Conservation (phyloP, 1,284 basidiomycete genomes). For the Cystobasidium sp. region DNA sequence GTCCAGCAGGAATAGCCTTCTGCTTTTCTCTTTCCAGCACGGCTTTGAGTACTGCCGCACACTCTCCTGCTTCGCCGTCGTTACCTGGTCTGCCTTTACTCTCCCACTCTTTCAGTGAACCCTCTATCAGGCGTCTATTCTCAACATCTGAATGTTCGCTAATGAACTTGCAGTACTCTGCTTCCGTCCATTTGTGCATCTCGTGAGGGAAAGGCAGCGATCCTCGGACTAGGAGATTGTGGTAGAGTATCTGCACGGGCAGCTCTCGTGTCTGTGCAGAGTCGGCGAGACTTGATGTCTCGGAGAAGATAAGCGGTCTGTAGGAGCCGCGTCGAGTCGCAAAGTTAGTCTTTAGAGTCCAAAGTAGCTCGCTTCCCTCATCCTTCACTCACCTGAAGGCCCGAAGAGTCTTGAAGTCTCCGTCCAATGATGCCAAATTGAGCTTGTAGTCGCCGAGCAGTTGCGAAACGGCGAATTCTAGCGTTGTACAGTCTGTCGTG, state of each 20-base stretch:
- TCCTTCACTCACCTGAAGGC: constrained; percentile 67
- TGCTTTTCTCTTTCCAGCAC: constrained; percentile 37
- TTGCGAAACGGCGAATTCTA: constrained; percentile 73
- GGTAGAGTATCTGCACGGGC: constrained; percentile 79
- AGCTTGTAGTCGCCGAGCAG: constrained; percentile 51
- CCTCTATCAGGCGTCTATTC: constrained; percentile 46
- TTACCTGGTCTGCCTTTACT: constrained; percentile 30
- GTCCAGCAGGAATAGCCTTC: constrained; percentile 6
- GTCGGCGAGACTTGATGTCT: constrained; percentile 70
- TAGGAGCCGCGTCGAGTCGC: background rate
- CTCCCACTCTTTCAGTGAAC: constrained; percentile 39
- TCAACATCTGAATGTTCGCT: constrained; percentile 52
- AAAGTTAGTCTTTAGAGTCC: background rate
- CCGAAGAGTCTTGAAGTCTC: constrained; percentile 51
- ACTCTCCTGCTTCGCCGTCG: constrained; percentile 21
- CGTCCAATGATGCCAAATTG: constrained; percentile 48
- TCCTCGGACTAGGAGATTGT: constrained; percentile 82
- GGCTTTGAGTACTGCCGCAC: constrained; percentile 1
- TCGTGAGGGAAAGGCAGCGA: constrained; percentile 81
- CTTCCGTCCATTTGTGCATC: constrained; percentile 86
- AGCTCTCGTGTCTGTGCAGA: constrained; percentile 70
- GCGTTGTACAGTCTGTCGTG: constrained; percentile 90
- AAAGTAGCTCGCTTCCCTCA: background rate
- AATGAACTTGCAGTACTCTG: constrained; percentile 78
- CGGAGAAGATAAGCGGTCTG: constrained; percentile 84